phyloP scores from a whole-genome alignment of 768 basidiomycete genomes.

The Amanita polypyramis region DNA sequence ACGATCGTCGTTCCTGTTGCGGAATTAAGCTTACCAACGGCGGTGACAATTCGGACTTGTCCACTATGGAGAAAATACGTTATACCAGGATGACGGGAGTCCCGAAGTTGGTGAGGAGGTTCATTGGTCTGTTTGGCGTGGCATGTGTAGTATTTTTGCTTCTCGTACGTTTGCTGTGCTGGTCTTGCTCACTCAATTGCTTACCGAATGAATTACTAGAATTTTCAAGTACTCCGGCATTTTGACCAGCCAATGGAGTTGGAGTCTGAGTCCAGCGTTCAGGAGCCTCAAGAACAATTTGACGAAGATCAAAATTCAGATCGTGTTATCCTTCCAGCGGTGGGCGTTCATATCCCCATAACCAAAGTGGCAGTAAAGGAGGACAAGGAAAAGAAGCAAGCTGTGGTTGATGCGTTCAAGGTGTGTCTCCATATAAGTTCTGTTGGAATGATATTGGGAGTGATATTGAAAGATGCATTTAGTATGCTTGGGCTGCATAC shows the following conservation, averaged over 20 bases:
- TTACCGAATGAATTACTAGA: neutral
- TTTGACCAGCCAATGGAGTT: neutral
- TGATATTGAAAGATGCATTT: slow-evolving; percentile 8
- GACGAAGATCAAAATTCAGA: neutral
- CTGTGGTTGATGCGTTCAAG: slow-evolving; percentile 71
- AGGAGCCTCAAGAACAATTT: neutral
- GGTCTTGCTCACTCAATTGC: neutral
- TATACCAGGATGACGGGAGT: neutral
- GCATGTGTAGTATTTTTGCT: neutral
- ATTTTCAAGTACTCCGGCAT: neutral
- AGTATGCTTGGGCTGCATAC: slow-evolving; percentile 87
- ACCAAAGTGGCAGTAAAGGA: slow-evolving; percentile 20
- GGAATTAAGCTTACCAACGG: neutral
- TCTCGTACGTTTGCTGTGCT: neutral
- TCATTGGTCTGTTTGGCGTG: neutral
- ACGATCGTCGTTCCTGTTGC: neutral
- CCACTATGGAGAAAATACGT: neutral
- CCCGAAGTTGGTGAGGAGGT: slow-evolving; percentile 2
- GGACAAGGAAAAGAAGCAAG: slow-evolving; percentile 55
- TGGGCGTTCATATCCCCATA: slow-evolving; percentile 9
- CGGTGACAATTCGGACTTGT: neutral
- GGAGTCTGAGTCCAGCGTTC: neutral
- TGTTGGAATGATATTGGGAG: slow-evolving; percentile 1
- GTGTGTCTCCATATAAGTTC: slow-evolving; percentile 26
- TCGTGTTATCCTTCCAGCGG: neutral